Evolutionary conservation across 768 basidiomycete genomes (phyloP), one percentile per base, ranked within the genome.

Genomic region (Gyrodon lividus): DNA sequence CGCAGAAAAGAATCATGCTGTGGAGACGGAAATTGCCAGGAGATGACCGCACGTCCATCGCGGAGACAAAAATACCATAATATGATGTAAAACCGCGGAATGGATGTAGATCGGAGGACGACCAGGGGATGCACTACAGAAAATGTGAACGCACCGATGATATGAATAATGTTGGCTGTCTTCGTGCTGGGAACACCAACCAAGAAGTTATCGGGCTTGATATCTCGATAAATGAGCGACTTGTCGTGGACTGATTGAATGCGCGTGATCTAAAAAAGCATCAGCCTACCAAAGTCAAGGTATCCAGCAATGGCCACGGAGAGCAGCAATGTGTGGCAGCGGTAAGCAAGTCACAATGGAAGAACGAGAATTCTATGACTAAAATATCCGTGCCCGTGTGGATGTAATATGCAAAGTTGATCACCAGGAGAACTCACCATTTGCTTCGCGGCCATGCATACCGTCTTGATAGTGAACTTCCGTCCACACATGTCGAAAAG

Each of bases 401-500:
- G 6, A 26, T 20, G 40, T 22, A 54, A 4, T 2, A 44, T 20
- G 43, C 5, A n/a, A 26, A 35, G 17, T 19, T 30, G 7, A 39
- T 37, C 39, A n/a, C 4, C 1, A 28, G 24, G n/a, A 43, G 22
- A 24, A 56, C 84, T 70, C 56, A 95, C 96, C 96, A 98, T 99
- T 71, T 99, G 97, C 72, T 90, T 98, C 16, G 97, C 97, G 46
- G 92, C 89, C 96, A 99, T 93, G 67, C 93, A 97, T 23, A 98
- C 96, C 0, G 96, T 98, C 81, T 99, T 99, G 70, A 96, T 86
- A 46, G 83, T 83, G 74, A 98, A 99, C 73, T 98, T 98, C 59
- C 96, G 87, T n/a, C 87, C 84, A 68, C 95, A 98, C 92, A 97
- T 94, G 72, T 98, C 96, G 66, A 99, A 98, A 30, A 99, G 79